Conservation (phyloP, 129 eudicot genomes). For the Arctium minus region DNA sequence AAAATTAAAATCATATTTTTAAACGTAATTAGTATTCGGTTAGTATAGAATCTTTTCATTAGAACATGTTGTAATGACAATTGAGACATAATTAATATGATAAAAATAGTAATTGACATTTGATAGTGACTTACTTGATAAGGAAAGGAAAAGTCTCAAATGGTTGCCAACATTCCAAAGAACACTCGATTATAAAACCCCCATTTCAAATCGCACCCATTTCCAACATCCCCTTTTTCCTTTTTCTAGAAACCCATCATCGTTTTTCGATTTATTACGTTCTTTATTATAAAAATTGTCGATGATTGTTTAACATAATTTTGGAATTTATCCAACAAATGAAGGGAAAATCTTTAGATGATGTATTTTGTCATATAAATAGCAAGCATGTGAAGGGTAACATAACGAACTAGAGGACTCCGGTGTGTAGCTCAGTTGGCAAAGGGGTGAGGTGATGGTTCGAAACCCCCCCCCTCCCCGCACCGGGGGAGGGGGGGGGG, state of each 20-base stretch:
- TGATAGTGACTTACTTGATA: conserved; percentile 2
- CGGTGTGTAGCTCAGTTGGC: too few relatives aligned
- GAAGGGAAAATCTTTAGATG: too few relatives aligned
- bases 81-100: conserved; percentile 1
- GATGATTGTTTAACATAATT: neutral
- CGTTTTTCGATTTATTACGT: neutral
- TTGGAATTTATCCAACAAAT: neutral
- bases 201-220: conserved; percentile 15
- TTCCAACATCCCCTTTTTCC: neutral
- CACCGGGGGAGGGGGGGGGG: too few relatives aligned
- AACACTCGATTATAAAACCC: conserved; percentile 6
- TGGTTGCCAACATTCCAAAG: conserved; percentile 22
- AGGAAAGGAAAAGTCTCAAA: conserved; percentile 20
- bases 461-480: too few relatives aligned
- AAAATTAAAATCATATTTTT: neutral
- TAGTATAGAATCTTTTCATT: neutral
- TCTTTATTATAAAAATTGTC: neutral
- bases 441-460: too few relatives aligned
- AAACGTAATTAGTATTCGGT: neutral
- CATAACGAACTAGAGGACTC: too few relatives aligned
- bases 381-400: neutral
- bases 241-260: neutral
- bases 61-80: neutral
- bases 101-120: neutral
- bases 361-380: neutral